Evolutionary conservation across 2,329 filamentous ascomycete species (phyloP).

Genomic region (Cladophialophora yegresii): DNA sequence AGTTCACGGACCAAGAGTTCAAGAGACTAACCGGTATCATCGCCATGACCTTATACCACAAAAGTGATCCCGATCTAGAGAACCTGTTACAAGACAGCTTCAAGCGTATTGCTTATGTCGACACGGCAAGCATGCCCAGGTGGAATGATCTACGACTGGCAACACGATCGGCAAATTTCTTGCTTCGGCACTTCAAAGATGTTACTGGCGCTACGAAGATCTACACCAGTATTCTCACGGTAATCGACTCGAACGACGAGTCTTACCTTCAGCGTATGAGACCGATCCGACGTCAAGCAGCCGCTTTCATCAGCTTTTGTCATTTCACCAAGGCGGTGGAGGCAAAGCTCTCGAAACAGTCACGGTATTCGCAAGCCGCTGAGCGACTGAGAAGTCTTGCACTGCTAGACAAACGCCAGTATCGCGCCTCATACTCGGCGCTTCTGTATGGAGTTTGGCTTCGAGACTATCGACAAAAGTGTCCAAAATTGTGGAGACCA

Average conservation of each 20-base stretch:
- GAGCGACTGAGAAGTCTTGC: slow-evolving; percentile 8
- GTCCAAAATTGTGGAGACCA: slow-evolving; percentile 7
- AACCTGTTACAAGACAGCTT: slow-evolving; percentile 5
- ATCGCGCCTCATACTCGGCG: slow-evolving; percentile 18
- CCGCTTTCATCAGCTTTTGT: slow-evolving; percentile 7
- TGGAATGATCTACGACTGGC: slow-evolving; percentile 9
- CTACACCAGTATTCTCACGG: slow-evolving; percentile 1
- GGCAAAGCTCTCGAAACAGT: slow-evolving; percentile 4
- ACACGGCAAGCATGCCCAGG: not conserved
- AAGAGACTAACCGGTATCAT: slow-evolving; percentile 9
- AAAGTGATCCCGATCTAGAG: not conserved
- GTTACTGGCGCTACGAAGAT: not conserved
- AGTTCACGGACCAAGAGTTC: slow-evolving; percentile 9
- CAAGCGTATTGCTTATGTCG: slow-evolving; percentile 6
- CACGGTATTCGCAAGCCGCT: not conserved
- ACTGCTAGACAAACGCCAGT: slow-evolving; percentile 5
- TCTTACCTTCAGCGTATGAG: slow-evolving; percentile 4
- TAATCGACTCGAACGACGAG: slow-evolving; percentile 3
- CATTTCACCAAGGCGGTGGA: slow-evolving; percentile 9
- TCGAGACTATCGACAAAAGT: slow-evolving; percentile 12
- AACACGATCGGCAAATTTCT: slow-evolving; percentile 7
- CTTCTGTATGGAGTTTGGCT: slow-evolving; percentile 20
- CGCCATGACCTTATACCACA: slow-evolving; percentile 4
- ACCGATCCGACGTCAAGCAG: slow-evolving; percentile 4
- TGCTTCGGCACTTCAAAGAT: slow-evolving; percentile 7